Base-by-base conservation (phyloP, 2,329 filamentous ascomycete species). In the Claviceps lovelessii region DNA sequence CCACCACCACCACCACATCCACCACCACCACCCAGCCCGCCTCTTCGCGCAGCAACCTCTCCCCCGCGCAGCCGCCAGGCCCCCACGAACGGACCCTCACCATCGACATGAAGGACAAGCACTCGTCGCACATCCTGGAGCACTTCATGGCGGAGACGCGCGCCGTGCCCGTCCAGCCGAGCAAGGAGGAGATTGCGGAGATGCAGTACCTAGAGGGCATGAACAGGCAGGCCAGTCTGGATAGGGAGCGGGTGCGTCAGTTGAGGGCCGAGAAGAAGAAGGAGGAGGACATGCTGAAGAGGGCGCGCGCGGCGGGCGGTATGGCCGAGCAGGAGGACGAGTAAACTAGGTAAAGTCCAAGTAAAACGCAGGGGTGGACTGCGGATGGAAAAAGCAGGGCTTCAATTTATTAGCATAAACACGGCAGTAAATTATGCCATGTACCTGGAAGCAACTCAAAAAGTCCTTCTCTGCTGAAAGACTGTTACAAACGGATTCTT, bases 51-150 rank as follows among this genome's bases (percentile, higher is more conserved):
- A 65, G 65, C 13, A 74, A 76, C 62, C 63, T 71, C 51, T 73
- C 73, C 62, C 73, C 73, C 55, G 77, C 78, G 1, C 76, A 74
- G 7, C 62, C 70, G 13, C 74, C 78, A 1, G 70, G 68, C 41
- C 66, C 72, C 51, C 70, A 71, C 55, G 79, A 82, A 68, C 73
- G 69, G 51, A 68, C 73, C 10, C 68, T 80, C 45, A 72, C 73
- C 49, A 77, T 85, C 61, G 76, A 84, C 60, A 85, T 90, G 77
- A 83, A 82, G 65, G 67, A 78, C 62, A 75, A 78, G 61, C 73
- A 73, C 56, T 82, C 81, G 47, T 71, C 74, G 3, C 73, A 80
- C 41, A 90, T 90, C 57, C 70, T 89, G 19, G 69, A 75, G 51
- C 75, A 79, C 56, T 74, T 90, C 53, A 65, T 89, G 44, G 70